phyloP scores from a whole-genome alignment of 1,284 basidiomycete species.

The Malassezia japonica region DNA sequence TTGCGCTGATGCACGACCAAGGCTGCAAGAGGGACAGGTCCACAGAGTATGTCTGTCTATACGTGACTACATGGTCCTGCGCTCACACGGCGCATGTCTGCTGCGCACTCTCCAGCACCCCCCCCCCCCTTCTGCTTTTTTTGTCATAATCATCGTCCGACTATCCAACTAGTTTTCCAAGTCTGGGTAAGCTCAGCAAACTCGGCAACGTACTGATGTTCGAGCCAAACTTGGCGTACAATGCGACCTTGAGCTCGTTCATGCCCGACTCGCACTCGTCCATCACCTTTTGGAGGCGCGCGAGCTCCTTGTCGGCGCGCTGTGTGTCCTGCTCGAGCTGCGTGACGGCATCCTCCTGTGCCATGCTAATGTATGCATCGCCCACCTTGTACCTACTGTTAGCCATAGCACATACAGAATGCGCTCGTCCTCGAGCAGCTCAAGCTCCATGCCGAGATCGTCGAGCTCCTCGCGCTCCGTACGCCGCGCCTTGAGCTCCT shows the following conservation, averaged over 20 bases:
- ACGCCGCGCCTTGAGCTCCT: slow-evolving; percentile 63
- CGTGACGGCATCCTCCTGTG: slow-evolving; percentile 62
- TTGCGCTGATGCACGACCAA: too few relatives aligned
- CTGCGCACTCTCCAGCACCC: too few relatives aligned
- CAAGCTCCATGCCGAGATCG: slow-evolving; percentile 74
- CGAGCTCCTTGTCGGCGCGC: slow-evolving; percentile 58
- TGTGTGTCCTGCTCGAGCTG: slow-evolving; percentile 65
- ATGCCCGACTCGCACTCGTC: slow-evolving; percentile 72
- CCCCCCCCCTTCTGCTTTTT: too few relatives aligned
- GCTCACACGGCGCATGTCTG: too few relatives aligned
- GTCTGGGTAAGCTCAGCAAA: neutral
- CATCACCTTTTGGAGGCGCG: slow-evolving; percentile 55
- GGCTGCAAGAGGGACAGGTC: too few relatives aligned
- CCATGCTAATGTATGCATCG: slow-evolving; percentile 75
- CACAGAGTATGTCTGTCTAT: too few relatives aligned
- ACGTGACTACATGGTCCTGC: too few relatives aligned
- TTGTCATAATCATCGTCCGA: too few relatives aligned
- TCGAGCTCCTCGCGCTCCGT: slow-evolving; percentile 88
- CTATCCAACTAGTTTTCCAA: slow-evolving; percentile 1
- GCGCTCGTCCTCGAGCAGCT: slow-evolving; percentile 60
- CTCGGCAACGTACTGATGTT: slow-evolving; percentile 70
- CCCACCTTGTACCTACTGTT: slow-evolving; percentile 65
- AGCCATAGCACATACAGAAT: slow-evolving; percentile 6
- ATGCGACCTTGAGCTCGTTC: slow-evolving; percentile 73
- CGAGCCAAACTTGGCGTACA: slow-evolving; percentile 86